Conservation (phyloP, 192 early-diverging fungal genomes). For the Kappamyces sp. region DNA sequence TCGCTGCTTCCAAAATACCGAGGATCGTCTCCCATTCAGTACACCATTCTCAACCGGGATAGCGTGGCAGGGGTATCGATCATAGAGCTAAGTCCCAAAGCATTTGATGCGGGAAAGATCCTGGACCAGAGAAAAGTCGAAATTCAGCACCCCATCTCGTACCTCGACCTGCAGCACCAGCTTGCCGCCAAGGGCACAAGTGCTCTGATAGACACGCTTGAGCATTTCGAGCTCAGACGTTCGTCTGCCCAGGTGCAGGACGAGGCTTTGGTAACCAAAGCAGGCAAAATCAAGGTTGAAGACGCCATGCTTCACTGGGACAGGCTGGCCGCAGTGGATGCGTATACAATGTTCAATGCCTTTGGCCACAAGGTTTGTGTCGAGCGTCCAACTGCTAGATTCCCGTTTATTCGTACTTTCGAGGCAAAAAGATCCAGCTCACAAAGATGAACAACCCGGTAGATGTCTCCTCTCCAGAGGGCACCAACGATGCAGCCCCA, state of each 20-base stretch:
- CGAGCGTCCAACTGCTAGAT: constrained; percentile 30
- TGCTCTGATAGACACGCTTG: constrained; percentile 54
- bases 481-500: constrained; percentile 28
- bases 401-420: constrained; percentile 46
- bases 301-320: constrained; percentile 56
- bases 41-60: constrained; percentile 74
- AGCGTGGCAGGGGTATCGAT: constrained; percentile 73
- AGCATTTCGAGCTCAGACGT: constrained; percentile 52
- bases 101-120: constrained; percentile 83
- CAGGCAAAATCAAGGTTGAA: constrained; percentile 60
- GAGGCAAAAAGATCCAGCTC: constrained; percentile 38
- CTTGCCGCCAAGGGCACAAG: constrained; percentile 55
- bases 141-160: constrained; percentile 18
- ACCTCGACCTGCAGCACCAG: constrained; percentile 22
- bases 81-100: constrained; percentile 68
- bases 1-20: constrained; percentile 84
- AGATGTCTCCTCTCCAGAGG: neutral
- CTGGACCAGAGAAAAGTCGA: constrained; percentile 59
- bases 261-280: constrained; percentile 51
- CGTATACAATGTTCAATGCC: constrained; percentile 64
- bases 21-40: constrained; percentile 87
- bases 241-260: constrained; percentile 58
- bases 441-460: constrained; percentile 20
- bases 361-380: constrained; percentile 63
- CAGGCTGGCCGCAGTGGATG: constrained; percentile 49